Percentiles rank a stretch among this genome's conserved stretches.
These are phyloP conservation scores for Gaultheria prostrata DNA, from an alignment of 148 eudicot species.

Conservation along the genomic window DNA sequence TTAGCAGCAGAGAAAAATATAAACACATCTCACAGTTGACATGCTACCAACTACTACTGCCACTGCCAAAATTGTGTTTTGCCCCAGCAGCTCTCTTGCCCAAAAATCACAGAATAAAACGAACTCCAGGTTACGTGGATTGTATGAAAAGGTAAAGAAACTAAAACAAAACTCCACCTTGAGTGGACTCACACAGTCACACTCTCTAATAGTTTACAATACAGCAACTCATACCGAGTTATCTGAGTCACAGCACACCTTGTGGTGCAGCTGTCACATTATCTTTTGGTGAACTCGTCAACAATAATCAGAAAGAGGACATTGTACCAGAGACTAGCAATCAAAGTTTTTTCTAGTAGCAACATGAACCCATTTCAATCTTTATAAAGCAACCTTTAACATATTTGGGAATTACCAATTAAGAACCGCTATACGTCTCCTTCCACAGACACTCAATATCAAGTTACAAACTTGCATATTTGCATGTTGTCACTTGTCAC, in stretches of 20 bases:
- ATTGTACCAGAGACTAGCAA: neutral
- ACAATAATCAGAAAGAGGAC: neutral
- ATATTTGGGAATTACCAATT: neutral
- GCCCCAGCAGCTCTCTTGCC: too few relatives aligned
- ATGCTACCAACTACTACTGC: too few relatives aligned
- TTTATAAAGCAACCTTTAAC: neutral
- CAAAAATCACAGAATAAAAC: too few relatives aligned
- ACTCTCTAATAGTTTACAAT: neutral
- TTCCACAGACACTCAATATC: neutral
- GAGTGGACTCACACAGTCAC: neutral
- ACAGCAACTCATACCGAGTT: neutral
- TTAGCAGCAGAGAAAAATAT: too few relatives aligned
- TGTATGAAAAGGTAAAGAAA: neutral
- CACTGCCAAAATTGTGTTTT: too few relatives aligned
- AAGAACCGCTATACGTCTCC: neutral
- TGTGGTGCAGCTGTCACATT: neutral
- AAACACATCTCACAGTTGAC: too few relatives aligned
- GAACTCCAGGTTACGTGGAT: neutral
- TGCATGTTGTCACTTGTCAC: neutral
- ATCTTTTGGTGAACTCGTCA: neutral
- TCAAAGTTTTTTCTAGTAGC: neutral
- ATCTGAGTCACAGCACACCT: neutral
- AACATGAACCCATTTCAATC: neutral
- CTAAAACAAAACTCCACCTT: neutral
- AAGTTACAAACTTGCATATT: neutral